Evolutionary conservation across 1,284 basidiomycete genomes (phyloP), one percentile per base, ranked within the genome.

Genomic region (Cutaneotrichosporon dermatis): DNA sequence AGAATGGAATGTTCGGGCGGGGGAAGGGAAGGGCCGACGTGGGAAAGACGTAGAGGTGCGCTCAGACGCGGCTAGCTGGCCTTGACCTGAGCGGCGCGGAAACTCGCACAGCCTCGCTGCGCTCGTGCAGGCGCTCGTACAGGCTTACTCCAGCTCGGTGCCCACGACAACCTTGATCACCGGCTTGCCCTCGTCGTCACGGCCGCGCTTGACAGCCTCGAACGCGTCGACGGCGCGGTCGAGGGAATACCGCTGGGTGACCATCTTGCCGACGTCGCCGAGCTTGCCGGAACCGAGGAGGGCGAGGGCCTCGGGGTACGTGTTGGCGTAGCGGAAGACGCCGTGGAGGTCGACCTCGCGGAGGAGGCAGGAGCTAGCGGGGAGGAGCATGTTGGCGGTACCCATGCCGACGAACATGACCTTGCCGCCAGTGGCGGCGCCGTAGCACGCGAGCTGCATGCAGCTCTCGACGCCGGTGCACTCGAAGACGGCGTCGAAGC

Each of bases 371-470:
- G 84, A 83, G 36, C 88, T 88, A 58, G 92, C 82, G n/a, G 94
- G 93, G 53, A 95, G 82, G 62, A 83, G 82, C 60, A 89, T 85
- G 70, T 88, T 89, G 63, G 87, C 85, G 16, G 89, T 86, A 66
- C 94, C 94, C 94, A 98, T 98, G 37, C 94, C 94, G 68, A 98
- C 86, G 69, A 92, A 88, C 81, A 92, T 87, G 57, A 95, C 88
- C 74, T 89, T 90, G 46, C 90, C 90, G 55, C 92, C 93, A 6
- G 89, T 82, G 34, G 49, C 25, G 36, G 48, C 33, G 5, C 52
- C 53, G n/a, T 89, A 84, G 65, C 92, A 83, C 54, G 88, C 87
- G 84, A 90, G 86, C 74, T 93, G 90, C 74, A 93, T 92, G 73
- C 88, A 91, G 37, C 85, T 82, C 76, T 94, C 92, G 2, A 92